Base-by-base conservation (phyloP, 768 basidiomycete genomes). In the Amanita phalloides region DNA sequence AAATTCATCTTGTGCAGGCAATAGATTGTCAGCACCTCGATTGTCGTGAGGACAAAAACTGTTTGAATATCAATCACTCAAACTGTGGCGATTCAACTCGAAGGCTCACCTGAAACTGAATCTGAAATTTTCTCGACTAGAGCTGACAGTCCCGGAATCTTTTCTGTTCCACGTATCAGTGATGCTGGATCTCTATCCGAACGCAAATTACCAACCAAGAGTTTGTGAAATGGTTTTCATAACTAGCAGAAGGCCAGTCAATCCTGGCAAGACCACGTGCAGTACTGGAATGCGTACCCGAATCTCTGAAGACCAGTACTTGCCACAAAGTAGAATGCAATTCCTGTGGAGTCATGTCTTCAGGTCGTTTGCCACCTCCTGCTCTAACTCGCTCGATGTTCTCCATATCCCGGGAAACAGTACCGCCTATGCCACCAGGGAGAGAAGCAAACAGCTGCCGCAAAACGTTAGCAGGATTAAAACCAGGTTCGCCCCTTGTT, bases 271-370 rank as follows among this genome's bases (percentile, higher is more conserved):
- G 8, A 28, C 14, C 10, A 17, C 4, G 37, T n/a, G 23, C 7
- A 49, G 25, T 43, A 30, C 36, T 6, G 41, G 13, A 26, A 54
- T 17, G 61, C 75, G 9, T 51, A 82, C 83, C 78, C 4, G 81
- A 80, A 67, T 95, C 92, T 46, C 90, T 74, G 68, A 94, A 94
- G 25, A 73, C 81, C 62, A 97, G 64, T 5, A 95, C 80, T 67
- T 90, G 80, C 90, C 91, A 94, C 20, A 94, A 67, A 2, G 82
- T 79, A 1, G 77, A 68, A 63, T 93, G 90, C 46, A 95, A 58
- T 64, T 97, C 90, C 66, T 94, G 89, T 3, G 93, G 91, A 48
- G 69, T 81, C 90, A 97, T 89, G 14, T 87, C 78, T 55, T 83
- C 79, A 0, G 92, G 87, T 11, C 73, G 69, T 64, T 82, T 86